Conservation (phyloP, 345 rosid species). For the Citrus cavaleriei region DNA sequence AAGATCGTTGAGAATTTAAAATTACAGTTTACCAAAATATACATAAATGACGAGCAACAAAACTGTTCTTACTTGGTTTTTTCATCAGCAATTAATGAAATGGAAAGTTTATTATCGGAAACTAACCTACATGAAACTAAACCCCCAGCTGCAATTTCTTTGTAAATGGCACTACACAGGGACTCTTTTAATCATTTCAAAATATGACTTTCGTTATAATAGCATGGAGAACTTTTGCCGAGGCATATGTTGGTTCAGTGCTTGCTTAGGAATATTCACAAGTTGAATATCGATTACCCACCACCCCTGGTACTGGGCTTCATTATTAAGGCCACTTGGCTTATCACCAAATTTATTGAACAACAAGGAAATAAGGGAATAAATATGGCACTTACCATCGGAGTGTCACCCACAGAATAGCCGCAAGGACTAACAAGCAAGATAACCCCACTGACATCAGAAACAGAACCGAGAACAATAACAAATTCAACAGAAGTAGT, state of each 20-base stretch:
- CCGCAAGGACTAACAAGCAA: conserved; percentile 92
- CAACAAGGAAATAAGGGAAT: conserved; percentile 3
- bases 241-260: background rate
- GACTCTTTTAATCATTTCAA: background rate
- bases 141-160: background rate
- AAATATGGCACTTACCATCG: conserved; percentile 49
- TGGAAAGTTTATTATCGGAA: background rate
- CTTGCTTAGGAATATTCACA: background rate
- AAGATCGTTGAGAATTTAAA: too few relatives aligned
- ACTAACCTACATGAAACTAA: background rate
- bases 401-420: conserved; percentile 80
- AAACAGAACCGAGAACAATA: conserved; percentile 60
- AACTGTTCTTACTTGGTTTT: background rate
- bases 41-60: too few relatives aligned
- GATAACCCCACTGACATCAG: conserved; percentile 80
- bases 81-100: background rate
- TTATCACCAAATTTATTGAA: background rate
- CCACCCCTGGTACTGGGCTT: background rate
- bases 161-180: background rate
- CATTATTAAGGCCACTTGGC: background rate
- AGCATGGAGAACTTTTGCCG: background rate
- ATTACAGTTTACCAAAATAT: too few relatives aligned
- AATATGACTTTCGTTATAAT: background rate
- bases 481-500: conserved; percentile 57
- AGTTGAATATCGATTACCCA: background rate